These are phyloP conservation scores for Phaeotremella skinneri DNA, from an alignment of 768 basidiomycete genomes.

Conservation along the genomic window DNA sequence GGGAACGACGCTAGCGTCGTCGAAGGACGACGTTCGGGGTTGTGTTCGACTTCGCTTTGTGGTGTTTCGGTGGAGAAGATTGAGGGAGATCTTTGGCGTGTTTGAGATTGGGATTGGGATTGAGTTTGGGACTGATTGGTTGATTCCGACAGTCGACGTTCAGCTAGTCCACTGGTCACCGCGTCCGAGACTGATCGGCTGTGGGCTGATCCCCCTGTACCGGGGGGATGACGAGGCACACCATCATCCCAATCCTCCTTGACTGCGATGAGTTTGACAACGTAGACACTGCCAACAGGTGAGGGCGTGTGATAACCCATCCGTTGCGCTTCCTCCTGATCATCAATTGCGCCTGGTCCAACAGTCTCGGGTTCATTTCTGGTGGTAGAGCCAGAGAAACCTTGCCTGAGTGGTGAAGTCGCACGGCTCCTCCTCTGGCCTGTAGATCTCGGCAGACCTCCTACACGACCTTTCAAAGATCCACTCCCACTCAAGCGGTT, in stretches of 20 bases:
- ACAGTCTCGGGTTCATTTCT: background rate
- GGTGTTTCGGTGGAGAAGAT: background rate
- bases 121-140: too few relatives aligned
- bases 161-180: background rate
- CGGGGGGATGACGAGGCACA: slow-evolving; percentile 3
- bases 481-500: slow-evolving; percentile 31
- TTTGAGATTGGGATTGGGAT: background rate
- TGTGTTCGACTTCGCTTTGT: background rate
- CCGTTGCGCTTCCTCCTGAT: background rate
- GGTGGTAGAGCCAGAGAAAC: background rate
- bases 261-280: slow-evolving; percentile 42
- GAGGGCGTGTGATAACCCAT: background rate
- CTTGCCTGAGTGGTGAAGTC: slow-evolving; percentile 14
- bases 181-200: slow-evolving; percentile 34
- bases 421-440: slow-evolving; percentile 8
- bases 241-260: slow-evolving; percentile 33
- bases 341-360: background rate
- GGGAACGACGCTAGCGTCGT: slow-evolving; percentile 24
- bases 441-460: background rate
- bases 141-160: background rate
- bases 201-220: slow-evolving; percentile 12
- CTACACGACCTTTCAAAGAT: background rate
- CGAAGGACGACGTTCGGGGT: background rate
- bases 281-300: slow-evolving; percentile 27
- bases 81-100: background rate